Conservation (phyloP, 2,329 filamentous ascomycete species). For the Ilyonectria destructans region DNA sequence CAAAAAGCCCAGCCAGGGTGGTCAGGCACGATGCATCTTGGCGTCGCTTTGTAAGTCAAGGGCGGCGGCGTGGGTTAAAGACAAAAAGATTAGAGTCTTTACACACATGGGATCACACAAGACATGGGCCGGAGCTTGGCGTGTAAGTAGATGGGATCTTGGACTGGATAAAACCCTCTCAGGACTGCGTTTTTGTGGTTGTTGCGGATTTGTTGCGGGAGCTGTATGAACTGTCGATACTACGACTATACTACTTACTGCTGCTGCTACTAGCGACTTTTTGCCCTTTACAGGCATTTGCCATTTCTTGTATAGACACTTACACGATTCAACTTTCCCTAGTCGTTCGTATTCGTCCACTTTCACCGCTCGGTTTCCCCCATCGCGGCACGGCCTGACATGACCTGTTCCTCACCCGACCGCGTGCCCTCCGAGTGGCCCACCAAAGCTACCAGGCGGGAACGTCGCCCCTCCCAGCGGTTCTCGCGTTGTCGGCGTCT, state of each 20-base stretch:
- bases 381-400: slow-evolving; percentile 1
- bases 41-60: slow-evolving; percentile 7
- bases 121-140: slow-evolving; percentile 24
- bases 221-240: too few species aligned
- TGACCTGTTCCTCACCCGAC: slow-evolving; percentile 44
- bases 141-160: slow-evolving; percentile 18
- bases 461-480: neutral
- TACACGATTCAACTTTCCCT: neutral
- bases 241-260: too few species aligned
- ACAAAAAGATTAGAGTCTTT: neutral
- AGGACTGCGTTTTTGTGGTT: neutral
- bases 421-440: neutral
- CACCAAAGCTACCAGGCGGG: neutral
- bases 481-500: neutral
- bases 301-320: neutral
- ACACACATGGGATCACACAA: neutral
- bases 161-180: neutral
- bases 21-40: slow-evolving; percentile 28
- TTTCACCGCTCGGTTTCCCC: neutral
- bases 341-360: neutral
- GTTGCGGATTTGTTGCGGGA: neutral
- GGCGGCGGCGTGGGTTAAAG: neutral
- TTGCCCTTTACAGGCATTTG: neutral
- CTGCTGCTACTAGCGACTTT: too few species aligned
- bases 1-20: neutral